Base-by-base conservation (phyloP, 1,284 basidiomycete species). In the Porodaedalea pini region DNA sequence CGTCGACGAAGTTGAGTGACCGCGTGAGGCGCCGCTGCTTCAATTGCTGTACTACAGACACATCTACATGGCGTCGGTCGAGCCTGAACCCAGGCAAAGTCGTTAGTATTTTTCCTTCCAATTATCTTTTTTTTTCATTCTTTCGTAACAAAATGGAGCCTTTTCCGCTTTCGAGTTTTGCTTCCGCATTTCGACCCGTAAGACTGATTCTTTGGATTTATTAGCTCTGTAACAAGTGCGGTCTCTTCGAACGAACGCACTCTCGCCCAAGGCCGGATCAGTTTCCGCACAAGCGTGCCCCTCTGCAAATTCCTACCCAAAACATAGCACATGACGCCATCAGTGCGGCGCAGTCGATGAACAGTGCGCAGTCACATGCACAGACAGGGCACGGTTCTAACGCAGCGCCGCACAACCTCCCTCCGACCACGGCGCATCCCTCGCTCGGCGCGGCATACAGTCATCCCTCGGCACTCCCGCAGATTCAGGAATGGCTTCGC, bases 191-290 rank as follows among this genome's bases (percentile, higher is more conserved):
- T 34, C 32, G 39, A 47, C 32, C 51, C 25, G 60, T 54, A 17
- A 55, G 25, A 49, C 23, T 59, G 32, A 58, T 21, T 39, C 49
- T 57, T 39, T 25, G 52, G 23, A 41, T 39, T 57, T 34, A 19
- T 34, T 51, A 90, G 87, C 78, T 91, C n/a, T 91, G 88, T 75
- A 91, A 91, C 78, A 91, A 91, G 67, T 91, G 88, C 66, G 88
- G 88, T 21, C 72, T 91, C 7, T 91, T 91, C 65, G 88, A 91
- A 69, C 82, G 88, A 55, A 91, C 89, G 0, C 88, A 91, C 69
- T 86, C 85, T 17, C 80, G 88, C 17, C 85, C 88, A 11, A 76
- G 89, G 43, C 88, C 88, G 0, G 87, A 89, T 59, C 88, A 90
- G 65, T 90, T 90, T 69, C 87, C 86, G 11, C 86, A 88, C 73